Conservation (phyloP, 192 early-diverging fungal genomes). For the Coemansia furcata region DNA sequence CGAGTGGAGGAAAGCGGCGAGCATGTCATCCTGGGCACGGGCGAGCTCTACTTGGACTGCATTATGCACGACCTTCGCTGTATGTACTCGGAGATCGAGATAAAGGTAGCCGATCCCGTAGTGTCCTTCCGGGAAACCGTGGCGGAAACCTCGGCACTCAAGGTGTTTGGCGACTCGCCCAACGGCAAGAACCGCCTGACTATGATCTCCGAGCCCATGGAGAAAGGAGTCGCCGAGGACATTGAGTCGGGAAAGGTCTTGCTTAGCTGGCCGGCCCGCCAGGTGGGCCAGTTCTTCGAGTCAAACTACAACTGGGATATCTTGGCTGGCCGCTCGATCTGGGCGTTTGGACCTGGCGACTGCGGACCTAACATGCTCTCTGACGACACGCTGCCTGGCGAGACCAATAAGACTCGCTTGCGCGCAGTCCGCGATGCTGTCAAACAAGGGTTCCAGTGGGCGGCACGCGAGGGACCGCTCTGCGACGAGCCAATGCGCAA, state of each 20-base stretch:
- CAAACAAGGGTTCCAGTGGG: slow-evolving; percentile 98
- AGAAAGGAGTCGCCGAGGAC: slow-evolving; percentile 87
- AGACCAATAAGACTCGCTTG: slow-evolving; percentile 80
- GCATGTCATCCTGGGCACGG: slow-evolving; percentile 91
- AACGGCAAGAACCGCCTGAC: slow-evolving; percentile 98
- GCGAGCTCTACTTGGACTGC: slow-evolving; percentile 96
- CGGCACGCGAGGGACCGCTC: slow-evolving; percentile 90
- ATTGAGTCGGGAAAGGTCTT: slow-evolving; percentile 79
- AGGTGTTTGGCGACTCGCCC: slow-evolving; percentile 97
- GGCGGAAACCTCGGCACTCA: slow-evolving; percentile 87
- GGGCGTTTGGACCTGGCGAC: slow-evolving; percentile 96
- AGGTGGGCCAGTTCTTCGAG: slow-evolving; percentile 79
- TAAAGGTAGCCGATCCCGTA: slow-evolving; percentile 98
- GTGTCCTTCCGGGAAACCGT: slow-evolving; percentile 96
- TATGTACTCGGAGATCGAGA: slow-evolving; percentile 93
- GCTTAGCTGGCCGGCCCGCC: slow-evolving; percentile 67
- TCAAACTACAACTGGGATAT: slow-evolving; percentile 93
- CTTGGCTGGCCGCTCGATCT: slow-evolving; percentile 86
- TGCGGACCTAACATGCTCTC: slow-evolving; percentile 89
- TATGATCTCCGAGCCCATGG: slow-evolving; percentile 93
- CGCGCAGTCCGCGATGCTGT: slow-evolving; percentile 79
- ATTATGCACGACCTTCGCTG: slow-evolving; percentile 92
- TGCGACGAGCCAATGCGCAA: slow-evolving; percentile 97
- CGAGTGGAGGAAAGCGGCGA: slow-evolving; percentile 97
- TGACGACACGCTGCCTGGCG: slow-evolving; percentile 93